phyloP scores from a whole-genome alignment of 495 filamentous ascomycete species.

The Trichoderma orchidacearum region DNA sequence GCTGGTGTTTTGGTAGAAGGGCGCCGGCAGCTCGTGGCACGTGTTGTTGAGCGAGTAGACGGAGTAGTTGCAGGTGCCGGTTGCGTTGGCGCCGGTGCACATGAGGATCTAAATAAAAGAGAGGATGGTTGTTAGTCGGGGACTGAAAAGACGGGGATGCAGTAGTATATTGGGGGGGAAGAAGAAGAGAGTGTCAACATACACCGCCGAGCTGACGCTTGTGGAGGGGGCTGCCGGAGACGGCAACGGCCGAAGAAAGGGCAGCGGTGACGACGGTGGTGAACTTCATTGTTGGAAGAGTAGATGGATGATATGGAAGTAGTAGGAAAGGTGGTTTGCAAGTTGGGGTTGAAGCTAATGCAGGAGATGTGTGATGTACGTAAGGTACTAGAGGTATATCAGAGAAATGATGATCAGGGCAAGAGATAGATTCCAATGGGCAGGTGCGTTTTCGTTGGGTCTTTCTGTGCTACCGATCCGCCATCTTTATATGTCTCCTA shows the following conservation, averaged over 20 bases:
- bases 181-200: slow-evolving; percentile 8
- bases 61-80: slow-evolving; percentile 20
- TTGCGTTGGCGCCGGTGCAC: slow-evolving; percentile 27
- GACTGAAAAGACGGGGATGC: too few relatives aligned
- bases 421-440: too few relatives aligned
- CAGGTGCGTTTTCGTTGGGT: too few relatives aligned
- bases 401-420: too few relatives aligned
- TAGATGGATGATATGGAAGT: too few relatives aligned
- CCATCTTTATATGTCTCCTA: neutral
- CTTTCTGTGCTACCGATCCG: neutral
- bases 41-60: slow-evolving; percentile 18
- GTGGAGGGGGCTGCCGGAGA: neutral
- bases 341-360: too few relatives aligned
- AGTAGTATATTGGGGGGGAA: neutral
- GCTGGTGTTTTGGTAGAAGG: slow-evolving; percentile 15
- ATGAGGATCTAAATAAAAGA: slow-evolving; percentile 16
- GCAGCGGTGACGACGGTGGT: neutral
- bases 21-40: slow-evolving; percentile 22
- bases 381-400: too few relatives aligned
- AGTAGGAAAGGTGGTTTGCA: too few relatives aligned
- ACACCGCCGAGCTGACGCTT: slow-evolving; percentile 20
- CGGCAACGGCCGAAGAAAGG: neutral
- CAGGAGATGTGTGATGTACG: too few relatives aligned
- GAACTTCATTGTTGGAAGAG: neutral
- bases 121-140: neutral